Percentiles rank a stretch among this genome's conserved stretches.
Conservation (phyloP, 306 rosid species). For the Cicer pinnatifidum region DNA sequence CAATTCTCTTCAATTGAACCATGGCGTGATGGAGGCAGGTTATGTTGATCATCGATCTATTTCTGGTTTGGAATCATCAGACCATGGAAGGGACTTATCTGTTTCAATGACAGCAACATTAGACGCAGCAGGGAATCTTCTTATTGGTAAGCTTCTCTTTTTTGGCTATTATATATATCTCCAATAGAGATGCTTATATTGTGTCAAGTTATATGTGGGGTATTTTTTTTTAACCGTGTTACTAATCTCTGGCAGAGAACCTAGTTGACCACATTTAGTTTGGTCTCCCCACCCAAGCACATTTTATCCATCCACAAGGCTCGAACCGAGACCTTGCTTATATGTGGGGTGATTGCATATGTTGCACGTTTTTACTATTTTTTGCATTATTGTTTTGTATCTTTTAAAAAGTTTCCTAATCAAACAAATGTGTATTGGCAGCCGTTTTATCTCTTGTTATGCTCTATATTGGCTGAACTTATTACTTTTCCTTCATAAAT, state of each 20-base stretch:
- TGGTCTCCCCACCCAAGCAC: no score
- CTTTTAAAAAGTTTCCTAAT: conserved; percentile 10
- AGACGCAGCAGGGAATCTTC: conserved; percentile 69
- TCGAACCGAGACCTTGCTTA: no score
- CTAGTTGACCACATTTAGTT: no score
- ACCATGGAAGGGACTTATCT: conserved; percentile 60
- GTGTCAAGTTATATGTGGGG: conserved; percentile 3
- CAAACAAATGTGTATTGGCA: conserved; percentile 8
- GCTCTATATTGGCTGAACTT: conserved; percentile 4
- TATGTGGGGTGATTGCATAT: neutral
- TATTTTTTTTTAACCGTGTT: no score
- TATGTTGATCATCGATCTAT: conserved; percentile 66
- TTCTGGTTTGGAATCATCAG: conserved; percentile 48
- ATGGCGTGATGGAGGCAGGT: conserved; percentile 89
- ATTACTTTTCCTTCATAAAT: neutral
- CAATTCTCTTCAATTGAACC: conserved; percentile 66
- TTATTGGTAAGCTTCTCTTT: conserved; percentile 61
- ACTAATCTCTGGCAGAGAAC: no score
- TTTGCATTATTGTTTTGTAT: neutral
- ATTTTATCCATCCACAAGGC: no score
- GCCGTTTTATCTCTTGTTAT: conserved; percentile 18
- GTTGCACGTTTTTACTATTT: neutral
- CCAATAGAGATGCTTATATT: conserved; percentile 31
- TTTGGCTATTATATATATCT: conserved; percentile 4
- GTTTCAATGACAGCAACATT: conserved; percentile 90